Evolutionary conservation across 371 early-diverging fungal species (phyloP), one percentile per base, ranked within the genome.

Genomic region (Rhizopus sp.): DNA sequence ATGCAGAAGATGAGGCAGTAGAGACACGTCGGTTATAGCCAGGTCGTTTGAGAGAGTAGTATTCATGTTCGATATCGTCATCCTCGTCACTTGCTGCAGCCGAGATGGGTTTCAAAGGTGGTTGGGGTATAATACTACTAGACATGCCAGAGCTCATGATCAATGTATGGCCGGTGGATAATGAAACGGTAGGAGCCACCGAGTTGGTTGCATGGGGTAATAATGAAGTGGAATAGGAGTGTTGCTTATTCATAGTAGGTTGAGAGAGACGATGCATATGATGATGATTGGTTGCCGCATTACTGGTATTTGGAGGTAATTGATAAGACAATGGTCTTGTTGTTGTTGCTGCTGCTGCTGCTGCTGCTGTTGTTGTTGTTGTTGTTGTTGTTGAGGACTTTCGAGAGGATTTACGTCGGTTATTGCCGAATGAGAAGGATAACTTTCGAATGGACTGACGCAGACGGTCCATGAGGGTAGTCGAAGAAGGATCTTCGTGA

Each of bases 391-490:
- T 33, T 38, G 48, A 47, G 3, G 31, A n/a, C 7, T 52, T 46
- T n/a, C 41, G 48, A 9, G 60, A 54, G 0, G 54, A 52, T 53
- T 29, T 40, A 33, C 48, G 30, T 35, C 47, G 50, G 31, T 45
- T 40, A 6, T 17, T 53, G 8, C 56, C 55, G 56, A 62, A 59
- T 12, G 67, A 67, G 32, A 64, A 57, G 0, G 64, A 60, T 15
- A 69, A 33, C 48, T 59, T 60, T 15, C 55, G 57, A 12, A 69
- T 64, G 3, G 65, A 64, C 34, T 60, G 60, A 29, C 63, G 53
- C 30, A 70, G 29, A 17, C 63, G 61, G 3, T 61, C 57, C 73
- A 73, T 69, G 33, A 75, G 71, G 9, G 69, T 71, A 8, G 62
- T 59, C 38, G 68, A 58, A 1, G 66, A 23, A 23, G 23, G 23